Base-by-base conservation (phyloP, 1,284 basidiomycete species). In the Ganoderma lingzhi region DNA sequence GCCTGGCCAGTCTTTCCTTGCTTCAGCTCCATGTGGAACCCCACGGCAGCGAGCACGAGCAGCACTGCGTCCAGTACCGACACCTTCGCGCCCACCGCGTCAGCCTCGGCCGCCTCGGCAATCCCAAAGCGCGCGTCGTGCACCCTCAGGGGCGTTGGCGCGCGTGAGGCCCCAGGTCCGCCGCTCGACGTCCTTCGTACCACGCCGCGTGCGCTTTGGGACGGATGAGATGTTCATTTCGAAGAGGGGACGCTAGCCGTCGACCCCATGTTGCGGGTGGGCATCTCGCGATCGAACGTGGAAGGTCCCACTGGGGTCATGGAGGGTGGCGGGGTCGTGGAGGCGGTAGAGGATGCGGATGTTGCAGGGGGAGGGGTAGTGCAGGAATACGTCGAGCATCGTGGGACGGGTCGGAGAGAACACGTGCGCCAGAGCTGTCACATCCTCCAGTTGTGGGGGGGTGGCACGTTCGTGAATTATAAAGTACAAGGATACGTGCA, bases 321-420 rank as follows among this genome's bases (percentile, higher is more conserved):
- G 30, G 14, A 6, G 2, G 53, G 53, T 28, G 15, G 28, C 14
- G 28, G 53, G 53, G 53, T 56, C 32, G 30, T 56, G 53, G 53
- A 56, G 14, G 30, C 53, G 53, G 53, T 56, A 56, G 17, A 56
- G 53, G 53, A 56, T 35, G 0, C 14, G n/a, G 14, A 56, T 56
- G 17, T 56, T 56, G 53, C 53, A 30, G 5, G 53, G 64, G 19
- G 19, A 44, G 35, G 56, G 64, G 51, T 71, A 69, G 53, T 23
- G 41, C 45, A 69, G 63, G 63, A 39, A 70, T 4, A 73, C 70
- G 30, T 73, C 70, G 8, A 71, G 56, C n/a, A 60, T 41, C 1
- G 67, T 32, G 12, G 72, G 70, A 42, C 62, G 41, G 3, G 63
- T 62, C 0, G 72, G 67, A 3, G 72, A 73, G 62, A 58, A 70